These are phyloP conservation scores for Berberis thunbergii DNA, from an alignment of 164 flowering plant genomes.

Conservation along the genomic window DNA sequence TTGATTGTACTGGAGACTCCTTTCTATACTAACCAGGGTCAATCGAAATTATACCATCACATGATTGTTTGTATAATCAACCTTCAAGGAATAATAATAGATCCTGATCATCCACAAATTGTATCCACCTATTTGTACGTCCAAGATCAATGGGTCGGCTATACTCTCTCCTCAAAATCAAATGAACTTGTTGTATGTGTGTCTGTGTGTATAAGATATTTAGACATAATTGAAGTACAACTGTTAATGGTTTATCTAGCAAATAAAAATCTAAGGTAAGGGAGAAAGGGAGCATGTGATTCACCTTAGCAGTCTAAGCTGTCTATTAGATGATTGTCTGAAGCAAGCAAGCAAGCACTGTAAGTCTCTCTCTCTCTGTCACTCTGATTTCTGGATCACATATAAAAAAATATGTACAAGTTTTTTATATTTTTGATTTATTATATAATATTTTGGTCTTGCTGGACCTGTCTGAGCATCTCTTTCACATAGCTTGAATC, in stretches of 20 bases:
- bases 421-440: neutral
- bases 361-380: slow-evolving; percentile 4
- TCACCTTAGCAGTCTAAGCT: slow-evolving; percentile 14
- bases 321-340: slow-evolving; percentile 20
- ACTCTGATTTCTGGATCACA: neutral
- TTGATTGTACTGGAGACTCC: too few relatives aligned
- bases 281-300: slow-evolving; percentile 11
- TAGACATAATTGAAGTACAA: slow-evolving; percentile 8
- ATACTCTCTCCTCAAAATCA: neutral
- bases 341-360: slow-evolving; percentile 10
- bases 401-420: neutral
- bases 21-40: too few relatives aligned
- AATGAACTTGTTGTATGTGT: neutral
- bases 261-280: slow-evolving; percentile 3
- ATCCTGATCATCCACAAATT: neutral
- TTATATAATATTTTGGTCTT: slow-evolving; percentile 8
- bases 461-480: slow-evolving; percentile 24
- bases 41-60: too few relatives aligned
- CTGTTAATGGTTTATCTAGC: slow-evolving; percentile 2
- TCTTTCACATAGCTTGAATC: slow-evolving; percentile 22
- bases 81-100: too few relatives aligned
- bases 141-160: slow-evolving; percentile 13
- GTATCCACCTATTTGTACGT: slow-evolving; percentile 8
- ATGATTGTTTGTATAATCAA: too few relatives aligned
- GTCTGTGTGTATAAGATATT: neutral